Evolutionary conservation across 441 rosid genomes (phyloP).

Genomic region (Populus hybrid): DNA sequence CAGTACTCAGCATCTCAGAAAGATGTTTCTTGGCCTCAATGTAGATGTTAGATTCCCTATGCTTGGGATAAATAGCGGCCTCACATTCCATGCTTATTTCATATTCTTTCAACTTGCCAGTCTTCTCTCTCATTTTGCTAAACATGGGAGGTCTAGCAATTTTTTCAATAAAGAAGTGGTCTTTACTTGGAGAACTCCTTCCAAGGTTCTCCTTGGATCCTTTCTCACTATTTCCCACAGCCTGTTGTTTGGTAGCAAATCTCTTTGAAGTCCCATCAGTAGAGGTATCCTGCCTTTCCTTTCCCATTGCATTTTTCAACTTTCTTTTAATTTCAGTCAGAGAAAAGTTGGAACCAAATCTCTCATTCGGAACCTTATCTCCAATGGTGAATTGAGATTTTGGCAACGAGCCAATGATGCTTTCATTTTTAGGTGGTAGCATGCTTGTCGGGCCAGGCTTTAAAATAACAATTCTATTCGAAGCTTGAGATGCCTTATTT

Average conservation of each 20-base stretch:
- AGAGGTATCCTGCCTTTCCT: constrained; percentile 46
- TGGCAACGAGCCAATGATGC: constrained; percentile 32
- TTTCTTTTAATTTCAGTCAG: constrained; percentile 78
- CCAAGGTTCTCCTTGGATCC: constrained; percentile 47
- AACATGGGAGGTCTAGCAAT: constrained; percentile 41
- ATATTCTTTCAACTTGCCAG: constrained; percentile 31
- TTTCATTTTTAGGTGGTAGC: constrained; percentile 44
- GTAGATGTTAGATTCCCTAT: constrained; percentile 65
- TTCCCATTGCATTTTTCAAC: constrained; percentile 81
- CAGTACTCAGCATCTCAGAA: constrained; percentile 71
- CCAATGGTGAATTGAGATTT: constrained; percentile 30
- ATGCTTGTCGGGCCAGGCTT: constrained; percentile 59
- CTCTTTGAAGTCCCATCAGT: constrained; percentile 28
- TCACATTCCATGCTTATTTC: constrained; percentile 34
- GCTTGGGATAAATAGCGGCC: constrained; percentile 29
- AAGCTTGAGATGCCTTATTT: constrained; percentile 37
- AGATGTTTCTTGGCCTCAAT: constrained; percentile 90
- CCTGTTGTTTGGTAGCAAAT: constrained; percentile 19
- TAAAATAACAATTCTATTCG: constrained; percentile 69
- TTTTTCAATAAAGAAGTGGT: too few species aligned
- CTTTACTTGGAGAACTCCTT: constrained; percentile 25
- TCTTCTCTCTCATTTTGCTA: constrained; percentile 37
- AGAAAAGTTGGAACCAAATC: constrained; percentile 55
- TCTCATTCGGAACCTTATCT: constrained; percentile 48
- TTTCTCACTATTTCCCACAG: constrained; percentile 24